phyloP scores from a whole-genome alignment of 2,329 filamentous ascomycete species.

The Clarireedia monteithiana region DNA sequence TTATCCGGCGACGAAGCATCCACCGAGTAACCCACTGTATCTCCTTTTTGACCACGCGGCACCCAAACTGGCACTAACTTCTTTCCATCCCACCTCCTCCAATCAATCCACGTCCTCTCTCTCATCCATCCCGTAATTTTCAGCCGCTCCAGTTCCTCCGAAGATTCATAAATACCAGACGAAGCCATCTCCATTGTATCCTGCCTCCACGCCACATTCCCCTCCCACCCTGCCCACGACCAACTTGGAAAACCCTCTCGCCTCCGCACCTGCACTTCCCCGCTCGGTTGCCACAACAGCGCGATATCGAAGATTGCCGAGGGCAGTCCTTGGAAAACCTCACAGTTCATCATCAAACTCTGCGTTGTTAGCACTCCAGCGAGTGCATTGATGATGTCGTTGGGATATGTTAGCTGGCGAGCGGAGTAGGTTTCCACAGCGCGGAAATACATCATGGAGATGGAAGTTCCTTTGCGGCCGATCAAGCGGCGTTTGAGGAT shows the following conservation, averaged over 20 bases:
- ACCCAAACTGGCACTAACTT: background rate
- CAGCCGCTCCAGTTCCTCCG: background rate
- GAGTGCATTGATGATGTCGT: background rate
- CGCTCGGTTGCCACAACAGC: background rate
- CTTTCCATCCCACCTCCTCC: background rate
- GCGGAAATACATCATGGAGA: conserved; percentile 2
- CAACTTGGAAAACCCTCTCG: conserved; percentile 2
- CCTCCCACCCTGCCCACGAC: conserved; percentile 2
- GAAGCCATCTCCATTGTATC: background rate
- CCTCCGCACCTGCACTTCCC: background rate
- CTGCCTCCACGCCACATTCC: background rate
- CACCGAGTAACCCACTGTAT: background rate
- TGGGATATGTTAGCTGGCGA: background rate
- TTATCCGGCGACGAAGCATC: background rate
- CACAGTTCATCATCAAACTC: background rate
- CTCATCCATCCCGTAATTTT: background rate
- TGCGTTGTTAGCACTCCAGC: background rate
- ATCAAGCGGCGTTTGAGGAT: background rate
- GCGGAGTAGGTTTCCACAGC: background rate
- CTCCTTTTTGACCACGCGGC: background rate
- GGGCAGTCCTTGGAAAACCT: background rate
- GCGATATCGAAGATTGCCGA: conserved; percentile 1
- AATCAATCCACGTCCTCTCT: background rate
- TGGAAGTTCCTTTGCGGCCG: background rate
- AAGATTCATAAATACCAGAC: background rate